A percentile compares a stretch with the other conserved stretches of the same genome.
phyloP scores from a whole-genome alignment of 2,329 filamentous ascomycete genomes.

The Penicillium aurantiogriseum region DNA sequence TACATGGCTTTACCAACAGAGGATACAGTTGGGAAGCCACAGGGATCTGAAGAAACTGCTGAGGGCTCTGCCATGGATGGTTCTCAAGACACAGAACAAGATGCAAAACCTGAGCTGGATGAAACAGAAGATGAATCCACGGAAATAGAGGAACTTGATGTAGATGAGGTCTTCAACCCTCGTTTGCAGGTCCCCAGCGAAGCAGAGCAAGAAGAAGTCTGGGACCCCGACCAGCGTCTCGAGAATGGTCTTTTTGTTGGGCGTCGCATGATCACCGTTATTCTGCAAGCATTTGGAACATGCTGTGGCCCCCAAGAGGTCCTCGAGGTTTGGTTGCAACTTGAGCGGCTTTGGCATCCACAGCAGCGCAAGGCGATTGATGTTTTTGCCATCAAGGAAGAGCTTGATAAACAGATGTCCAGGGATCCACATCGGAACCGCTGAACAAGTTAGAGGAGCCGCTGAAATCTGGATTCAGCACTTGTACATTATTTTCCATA shows the following conservation, averaged over 20 bases:
- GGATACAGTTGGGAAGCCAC: not conserved
- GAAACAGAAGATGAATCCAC: conserved; percentile 10
- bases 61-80: not conserved
- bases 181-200: not conserved
- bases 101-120: not conserved
- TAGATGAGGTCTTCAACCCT: conserved; percentile 10
- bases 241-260: conserved; percentile 44
- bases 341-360: conserved; percentile 44
- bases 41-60: not conserved
- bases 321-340: conserved; percentile 39
- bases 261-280: conserved; percentile 40
- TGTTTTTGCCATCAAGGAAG: conserved; percentile 38
- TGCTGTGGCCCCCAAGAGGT: conserved; percentile 39
- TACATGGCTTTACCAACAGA: conserved; percentile 29
- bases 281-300: conserved; percentile 41
- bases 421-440: conserved; percentile 12
- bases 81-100: not conserved
- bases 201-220: conserved; percentile 1
- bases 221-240: conserved; percentile 30
- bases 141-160: conserved; percentile 4
- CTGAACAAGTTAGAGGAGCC: conserved; percentile 10
- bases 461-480: conserved; percentile 8
- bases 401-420: conserved; percentile 38
- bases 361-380: conserved; percentile 36
- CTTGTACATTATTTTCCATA: conserved; percentile 31